Evolutionary conservation across 2,329 filamentous ascomycete species (phyloP).

Genomic region (Ophiostoma piceae): DNA sequence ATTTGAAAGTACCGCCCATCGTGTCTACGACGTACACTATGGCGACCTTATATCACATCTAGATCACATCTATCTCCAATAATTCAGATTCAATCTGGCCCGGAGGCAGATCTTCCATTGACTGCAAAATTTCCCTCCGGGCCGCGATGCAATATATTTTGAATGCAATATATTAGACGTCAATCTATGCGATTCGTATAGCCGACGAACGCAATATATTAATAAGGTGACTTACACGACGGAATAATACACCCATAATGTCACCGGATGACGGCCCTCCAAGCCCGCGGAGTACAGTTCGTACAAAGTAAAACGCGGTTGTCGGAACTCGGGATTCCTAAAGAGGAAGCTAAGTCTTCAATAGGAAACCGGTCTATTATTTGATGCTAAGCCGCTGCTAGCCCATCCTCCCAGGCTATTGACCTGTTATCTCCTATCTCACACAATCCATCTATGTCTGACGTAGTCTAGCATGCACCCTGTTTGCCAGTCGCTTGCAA

Average conservation of each 20-base stretch:
- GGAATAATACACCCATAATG: background rate
- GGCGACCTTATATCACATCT: background rate
- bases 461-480: background rate
- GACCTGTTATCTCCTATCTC: background rate
- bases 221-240: background rate
- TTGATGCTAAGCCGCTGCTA: background rate
- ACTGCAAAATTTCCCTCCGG: background rate
- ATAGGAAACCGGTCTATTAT: slow-evolving; percentile 8
- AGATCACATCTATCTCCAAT: no score
- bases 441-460: background rate
- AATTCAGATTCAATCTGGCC: background rate
- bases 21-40: background rate
- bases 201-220: background rate
- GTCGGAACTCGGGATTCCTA: slow-evolving; percentile 3
- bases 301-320: background rate
- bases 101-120: background rate
- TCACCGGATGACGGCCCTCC: background rate
- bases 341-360: background rate
- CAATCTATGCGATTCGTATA: background rate
- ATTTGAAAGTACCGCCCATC: no score
- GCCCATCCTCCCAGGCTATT: background rate
- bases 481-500: background rate
- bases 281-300: background rate
- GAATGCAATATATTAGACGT: background rate
- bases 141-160: background rate